Evolutionary conservation across 2,329 filamentous ascomycete species (phyloP).

Genomic region (Macrophomina pseudophaseolina): DNA sequence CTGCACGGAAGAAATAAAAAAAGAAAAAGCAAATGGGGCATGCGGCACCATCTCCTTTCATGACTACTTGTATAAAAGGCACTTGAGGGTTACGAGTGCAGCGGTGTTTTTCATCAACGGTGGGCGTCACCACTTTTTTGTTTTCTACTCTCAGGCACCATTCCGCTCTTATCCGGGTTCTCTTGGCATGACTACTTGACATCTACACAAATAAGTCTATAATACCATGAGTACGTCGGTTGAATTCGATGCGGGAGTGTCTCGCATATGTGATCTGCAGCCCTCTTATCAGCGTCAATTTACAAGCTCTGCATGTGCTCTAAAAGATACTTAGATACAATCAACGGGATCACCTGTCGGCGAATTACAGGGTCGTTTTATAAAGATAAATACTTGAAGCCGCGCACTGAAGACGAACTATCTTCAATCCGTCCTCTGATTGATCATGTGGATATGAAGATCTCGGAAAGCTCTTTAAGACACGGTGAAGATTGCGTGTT

Average conservation of each 20-base stretch:
- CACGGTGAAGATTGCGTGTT: too few relatives aligned
- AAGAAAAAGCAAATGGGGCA: not conserved
- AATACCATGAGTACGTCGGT: not conserved
- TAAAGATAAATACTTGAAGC: too few relatives aligned
- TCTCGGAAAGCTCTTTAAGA: too few relatives aligned
- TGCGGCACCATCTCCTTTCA: constrained; percentile 22
- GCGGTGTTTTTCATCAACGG: constrained; percentile 9
- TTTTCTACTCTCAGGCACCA: not conserved
- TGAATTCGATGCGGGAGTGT: not conserved
- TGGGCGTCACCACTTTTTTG: not conserved
- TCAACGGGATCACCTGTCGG: too few relatives aligned
- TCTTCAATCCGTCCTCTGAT: too few relatives aligned
- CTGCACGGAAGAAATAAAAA: not conserved
- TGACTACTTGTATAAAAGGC: constrained; percentile 16
- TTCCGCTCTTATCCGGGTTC: constrained; percentile 8
- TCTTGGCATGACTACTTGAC: constrained; percentile 26
- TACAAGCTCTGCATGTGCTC: too few relatives aligned
- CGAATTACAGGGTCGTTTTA: too few relatives aligned
- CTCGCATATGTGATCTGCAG: too few relatives aligned
- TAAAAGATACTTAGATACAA: too few relatives aligned
- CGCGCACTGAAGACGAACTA: too few relatives aligned
- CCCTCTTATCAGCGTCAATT: too few relatives aligned
- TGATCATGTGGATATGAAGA: too few relatives aligned
- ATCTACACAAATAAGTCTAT: constrained; percentile 10
- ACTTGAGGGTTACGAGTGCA: not conserved